These are phyloP conservation scores for Colletotrichum camelliae DNA, from an alignment of 2,329 filamentous ascomycete species.

Conservation along the genomic window DNA sequence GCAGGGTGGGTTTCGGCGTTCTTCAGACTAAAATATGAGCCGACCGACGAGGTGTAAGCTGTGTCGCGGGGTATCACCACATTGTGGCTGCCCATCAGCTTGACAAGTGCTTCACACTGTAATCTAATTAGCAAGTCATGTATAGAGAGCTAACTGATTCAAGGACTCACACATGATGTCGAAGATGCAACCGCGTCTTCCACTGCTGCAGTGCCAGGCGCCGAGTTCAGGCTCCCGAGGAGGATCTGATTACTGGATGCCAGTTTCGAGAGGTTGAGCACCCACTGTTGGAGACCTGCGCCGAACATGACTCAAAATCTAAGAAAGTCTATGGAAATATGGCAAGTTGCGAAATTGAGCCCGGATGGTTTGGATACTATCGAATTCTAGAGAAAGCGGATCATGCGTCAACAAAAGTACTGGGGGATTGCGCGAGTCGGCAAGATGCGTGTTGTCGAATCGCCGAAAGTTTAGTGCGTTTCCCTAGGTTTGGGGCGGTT, in stretches of 20 bases:
- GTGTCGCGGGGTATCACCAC: not conserved
- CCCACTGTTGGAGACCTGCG: not conserved
- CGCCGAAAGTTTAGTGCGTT: not conserved
- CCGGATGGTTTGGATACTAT: rapidly evolving
- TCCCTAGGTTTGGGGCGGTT: not conserved
- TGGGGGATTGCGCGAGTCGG: not conserved
- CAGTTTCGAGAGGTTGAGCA: not conserved
- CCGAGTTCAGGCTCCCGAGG: not conserved
- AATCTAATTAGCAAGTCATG: not conserved
- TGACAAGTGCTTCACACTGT: not conserved
- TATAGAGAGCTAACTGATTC: not conserved
- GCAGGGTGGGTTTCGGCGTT: not conserved
- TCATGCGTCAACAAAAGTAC: not conserved
- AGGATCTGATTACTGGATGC: not conserved
- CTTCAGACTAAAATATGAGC: slow-evolving; percentile 1
- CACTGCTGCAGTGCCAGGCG: not conserved
- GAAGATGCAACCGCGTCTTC: not conserved
- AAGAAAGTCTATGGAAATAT: not conserved
- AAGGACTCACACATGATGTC: not conserved
- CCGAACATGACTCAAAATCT: not conserved
- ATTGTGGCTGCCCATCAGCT: not conserved
- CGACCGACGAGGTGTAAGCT: not conserved
- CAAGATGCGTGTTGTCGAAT: not conserved
- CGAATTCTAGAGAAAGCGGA: not conserved
- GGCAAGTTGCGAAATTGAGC: too few species aligned